Evolutionary conservation across 768 basidiomycete genomes (phyloP).

Genomic region (Suillus sp.): DNA sequence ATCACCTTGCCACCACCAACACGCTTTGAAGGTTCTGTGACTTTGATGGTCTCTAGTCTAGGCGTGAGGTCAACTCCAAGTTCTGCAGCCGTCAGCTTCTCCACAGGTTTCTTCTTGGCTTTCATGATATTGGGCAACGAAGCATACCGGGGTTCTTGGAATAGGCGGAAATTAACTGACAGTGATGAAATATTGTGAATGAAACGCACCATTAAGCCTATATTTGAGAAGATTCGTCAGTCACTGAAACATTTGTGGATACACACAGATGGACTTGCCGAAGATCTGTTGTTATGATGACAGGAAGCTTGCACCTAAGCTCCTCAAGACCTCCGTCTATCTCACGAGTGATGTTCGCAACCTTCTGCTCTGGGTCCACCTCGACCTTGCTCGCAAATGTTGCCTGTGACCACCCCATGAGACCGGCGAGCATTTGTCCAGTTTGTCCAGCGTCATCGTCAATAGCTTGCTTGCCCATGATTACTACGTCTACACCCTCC

Average conservation of each 20-base stretch:
- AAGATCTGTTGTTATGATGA: constrained; percentile 91
- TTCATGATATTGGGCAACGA: constrained; percentile 98
- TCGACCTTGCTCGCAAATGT: constrained; percentile 92
- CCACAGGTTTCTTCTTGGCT: constrained; percentile 98
- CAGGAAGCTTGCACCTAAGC: constrained; percentile 74
- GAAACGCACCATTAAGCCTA: constrained; percentile 70
- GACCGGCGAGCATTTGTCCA: constrained; percentile 95
- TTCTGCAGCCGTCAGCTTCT: constrained; percentile 78
- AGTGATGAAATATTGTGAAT: neutral
- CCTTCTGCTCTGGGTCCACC: constrained; percentile 61
- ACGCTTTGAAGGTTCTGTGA: constrained; percentile 87
- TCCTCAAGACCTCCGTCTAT: constrained; percentile 94
- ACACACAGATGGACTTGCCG: constrained; percentile 52
- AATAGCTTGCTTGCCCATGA: constrained; percentile 97
- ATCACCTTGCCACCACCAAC: constrained; percentile 86
- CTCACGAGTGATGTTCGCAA: constrained; percentile 79
- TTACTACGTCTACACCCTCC: constrained; percentile 77
- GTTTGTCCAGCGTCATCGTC: constrained; percentile 96
- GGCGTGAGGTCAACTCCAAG: constrained; percentile 85
- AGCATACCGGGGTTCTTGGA: constrained; percentile 90
- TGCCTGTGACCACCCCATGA: constrained; percentile 91
- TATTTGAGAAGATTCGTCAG: constrained; percentile 8
- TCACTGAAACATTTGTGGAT: neutral
- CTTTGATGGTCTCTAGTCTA: constrained; percentile 81
- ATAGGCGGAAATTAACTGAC: constrained; percentile 9